phyloP scores from a whole-genome alignment of 2,329 filamentous ascomycete species.

The Trichoderma sp. region DNA sequence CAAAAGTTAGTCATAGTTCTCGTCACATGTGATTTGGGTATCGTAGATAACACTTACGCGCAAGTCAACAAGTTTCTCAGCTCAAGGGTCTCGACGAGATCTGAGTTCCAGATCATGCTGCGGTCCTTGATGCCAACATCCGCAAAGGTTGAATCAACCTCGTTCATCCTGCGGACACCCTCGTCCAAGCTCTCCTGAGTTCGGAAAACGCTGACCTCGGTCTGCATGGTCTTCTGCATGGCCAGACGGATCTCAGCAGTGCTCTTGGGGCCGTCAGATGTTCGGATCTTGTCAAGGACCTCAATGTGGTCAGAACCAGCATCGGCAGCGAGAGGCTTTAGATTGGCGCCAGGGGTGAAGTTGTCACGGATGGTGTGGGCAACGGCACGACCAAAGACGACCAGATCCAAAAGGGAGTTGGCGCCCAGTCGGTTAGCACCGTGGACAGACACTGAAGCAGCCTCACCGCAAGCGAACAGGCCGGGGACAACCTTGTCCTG shows the following conservation, averaged over 20 bases:
- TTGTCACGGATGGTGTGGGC: slow-evolving; percentile 97
- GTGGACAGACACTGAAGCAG: slow-evolving; percentile 96
- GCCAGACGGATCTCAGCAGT: slow-evolving; percentile 84
- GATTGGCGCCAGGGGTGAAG: slow-evolving; percentile 77
- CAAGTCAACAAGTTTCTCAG: slow-evolving; percentile 93
- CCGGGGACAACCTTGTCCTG: slow-evolving; percentile 92
- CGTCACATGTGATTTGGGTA: background rate
- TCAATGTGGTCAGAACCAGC: slow-evolving; percentile 85
- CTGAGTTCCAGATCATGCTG: slow-evolving; percentile 99
- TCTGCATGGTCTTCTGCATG: slow-evolving; percentile 99
- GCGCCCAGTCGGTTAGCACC: slow-evolving; percentile 96
- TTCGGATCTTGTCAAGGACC: slow-evolving; percentile 82
- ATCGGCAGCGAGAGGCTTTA: slow-evolving; percentile 77
- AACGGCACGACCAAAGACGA: slow-evolving; percentile 96
- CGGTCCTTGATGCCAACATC: slow-evolving; percentile 95
- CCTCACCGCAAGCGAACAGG: slow-evolving; percentile 94
- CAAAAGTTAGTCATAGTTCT: background rate
- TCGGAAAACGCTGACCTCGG: slow-evolving; percentile 93
- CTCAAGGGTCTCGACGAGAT: slow-evolving; percentile 94
- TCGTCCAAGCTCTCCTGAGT: slow-evolving; percentile 92
- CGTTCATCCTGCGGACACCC: slow-evolving; percentile 82
- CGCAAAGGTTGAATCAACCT: slow-evolving; percentile 76
- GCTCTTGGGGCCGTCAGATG: slow-evolving; percentile 76
- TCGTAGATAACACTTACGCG: slow-evolving; percentile 62
- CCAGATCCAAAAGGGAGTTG: slow-evolving; percentile 95